Evolutionary conservation across 371 early-diverging fungal genomes (phyloP).

Genomic region (Hamiltosporidium tvaerminnensis): DNA sequence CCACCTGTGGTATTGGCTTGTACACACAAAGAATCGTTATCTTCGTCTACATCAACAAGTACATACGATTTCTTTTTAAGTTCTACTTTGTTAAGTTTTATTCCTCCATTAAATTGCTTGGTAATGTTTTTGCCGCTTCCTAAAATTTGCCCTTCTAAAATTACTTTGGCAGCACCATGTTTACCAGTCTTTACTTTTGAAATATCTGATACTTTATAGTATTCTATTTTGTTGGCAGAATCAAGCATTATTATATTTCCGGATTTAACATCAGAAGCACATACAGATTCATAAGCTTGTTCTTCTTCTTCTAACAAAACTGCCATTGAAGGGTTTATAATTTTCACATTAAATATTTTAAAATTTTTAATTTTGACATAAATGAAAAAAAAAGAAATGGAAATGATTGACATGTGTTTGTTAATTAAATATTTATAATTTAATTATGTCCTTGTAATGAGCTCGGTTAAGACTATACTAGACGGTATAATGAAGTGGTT

Average conservation of each 20-base stretch:
- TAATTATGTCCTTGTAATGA: too few relatives aligned
- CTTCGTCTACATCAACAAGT: slow-evolving; percentile 3
- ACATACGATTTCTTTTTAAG: neutral
- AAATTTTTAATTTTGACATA: too few relatives aligned
- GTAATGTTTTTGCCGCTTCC: slow-evolving; percentile 6
- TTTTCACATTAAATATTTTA: too few relatives aligned
- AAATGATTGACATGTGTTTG: too few relatives aligned
- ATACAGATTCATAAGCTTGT: neutral
- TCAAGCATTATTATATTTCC: neutral
- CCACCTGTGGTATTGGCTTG: neutral
- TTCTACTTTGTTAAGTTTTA: neutral
- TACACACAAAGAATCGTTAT: neutral
- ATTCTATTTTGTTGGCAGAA: neutral
- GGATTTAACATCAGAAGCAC: neutral
- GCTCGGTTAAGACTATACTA: too few relatives aligned
- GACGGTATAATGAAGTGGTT: too few relatives aligned
- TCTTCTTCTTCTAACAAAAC: neutral
- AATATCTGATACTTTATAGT: slow-evolving; percentile 27
- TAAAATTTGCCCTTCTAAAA: slow-evolving; percentile 16
- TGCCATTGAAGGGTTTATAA: too few relatives aligned
- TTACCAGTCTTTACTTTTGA: slow-evolving; percentile 48
- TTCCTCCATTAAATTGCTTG: slow-evolving; percentile 4
- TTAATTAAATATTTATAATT: too few relatives aligned
- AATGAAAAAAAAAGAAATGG: too few relatives aligned
- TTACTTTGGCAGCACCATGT: slow-evolving; percentile 51